Base-by-base conservation (phyloP, 805 yeast genomes). In the Ogataea wickerhamii region DNA sequence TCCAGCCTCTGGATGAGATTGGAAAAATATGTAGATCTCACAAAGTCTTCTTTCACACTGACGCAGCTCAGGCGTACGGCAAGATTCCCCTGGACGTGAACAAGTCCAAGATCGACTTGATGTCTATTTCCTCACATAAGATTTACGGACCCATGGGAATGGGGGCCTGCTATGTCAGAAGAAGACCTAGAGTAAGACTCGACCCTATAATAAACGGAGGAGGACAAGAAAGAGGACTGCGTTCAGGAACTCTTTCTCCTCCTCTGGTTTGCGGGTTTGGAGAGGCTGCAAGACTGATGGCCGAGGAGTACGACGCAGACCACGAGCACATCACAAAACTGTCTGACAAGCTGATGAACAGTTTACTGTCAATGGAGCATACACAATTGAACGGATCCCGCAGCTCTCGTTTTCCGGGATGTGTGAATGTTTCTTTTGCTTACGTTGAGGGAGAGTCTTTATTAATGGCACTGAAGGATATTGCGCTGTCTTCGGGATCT, bases 241-340 rank as follows among this genome's bases (percentile, higher is more conserved):
- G 98, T 67, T 85, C 96, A 4, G 98, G 98, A 44, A 93, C 98
- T 20, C 74, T 93, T 58, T 89, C 98, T 4, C 95, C 98, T n/a
- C 95, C 98, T 17, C 72, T 88, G 56, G 86, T 91, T 28, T 82
- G 88, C 24, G 98, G 98, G 0, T 87, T 93, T 61, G 98, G 98
- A 45, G 98, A 93, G 66, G 98, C 98, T 22, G 93, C 96, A 28
- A 75, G 96, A 57, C 63, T 93, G 44, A 82, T 87, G 74, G 63
- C 61, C 38, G 66, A 70, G 51, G 98, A 93, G 58, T 76, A 72
- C 73, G 80, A 67, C 18, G 80, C 77, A 48, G 98, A 93, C 60
- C 69, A 70, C 31, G 68, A 67, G 32, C 87, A 93, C 62, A 83
- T 93, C 52, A 57, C 68, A 31, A 72, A 68, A 41, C 75, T 93